Evolutionary conservation across 768 basidiomycete genomes (phyloP), one percentile per base, ranked within the genome.

Genomic region (Boletus rubropictus): DNA sequence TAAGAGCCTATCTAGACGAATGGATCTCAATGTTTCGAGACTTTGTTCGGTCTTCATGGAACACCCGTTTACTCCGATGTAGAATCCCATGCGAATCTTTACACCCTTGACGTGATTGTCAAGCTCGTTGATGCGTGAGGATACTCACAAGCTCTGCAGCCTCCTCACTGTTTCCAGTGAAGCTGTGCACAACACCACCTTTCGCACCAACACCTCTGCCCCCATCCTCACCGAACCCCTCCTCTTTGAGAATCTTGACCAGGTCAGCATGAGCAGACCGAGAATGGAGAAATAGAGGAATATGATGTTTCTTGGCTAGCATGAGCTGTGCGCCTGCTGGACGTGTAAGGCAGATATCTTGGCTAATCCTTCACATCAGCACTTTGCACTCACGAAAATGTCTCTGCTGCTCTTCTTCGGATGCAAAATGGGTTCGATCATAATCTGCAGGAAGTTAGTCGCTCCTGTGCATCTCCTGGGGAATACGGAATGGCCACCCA

Each of bases 101-200:
- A 2, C 11, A n/a, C 20, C 17, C 1, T 33, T 41, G 10, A 32
- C 6, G 38, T 28, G 38, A 38, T 10, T 28, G 24, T 46, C 42
- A 28, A 28, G 5, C n/a, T 24, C 18, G 14, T 41, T 43, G 22
- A 34, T 3, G 25, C 15, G n/a, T 2, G 34, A 32, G 31, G 25
- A n/a, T 25, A 63, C 80, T 58, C 48, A 87, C 85, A 38, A 87
- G 66, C 58, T 90, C 87, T 7, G 61, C 56, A 12, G 76, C 78
- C 59, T 92, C 87, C 31, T 72, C 75, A 4, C 58, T 57, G 0
- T 74, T 75, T 4, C 89, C 89, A 0, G 88, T 89, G 65, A 89
- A 89, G 51, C 84, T 86, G 59, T 90, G 89, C 3, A 89, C 86
- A 18, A 91, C 89, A 1, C 88, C 89, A 4, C 86, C 82, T 18